These are phyloP conservation scores for Xenoacremonium recifei DNA, from an alignment of 2,329 filamentous ascomycete species.

Conservation along the genomic window DNA sequence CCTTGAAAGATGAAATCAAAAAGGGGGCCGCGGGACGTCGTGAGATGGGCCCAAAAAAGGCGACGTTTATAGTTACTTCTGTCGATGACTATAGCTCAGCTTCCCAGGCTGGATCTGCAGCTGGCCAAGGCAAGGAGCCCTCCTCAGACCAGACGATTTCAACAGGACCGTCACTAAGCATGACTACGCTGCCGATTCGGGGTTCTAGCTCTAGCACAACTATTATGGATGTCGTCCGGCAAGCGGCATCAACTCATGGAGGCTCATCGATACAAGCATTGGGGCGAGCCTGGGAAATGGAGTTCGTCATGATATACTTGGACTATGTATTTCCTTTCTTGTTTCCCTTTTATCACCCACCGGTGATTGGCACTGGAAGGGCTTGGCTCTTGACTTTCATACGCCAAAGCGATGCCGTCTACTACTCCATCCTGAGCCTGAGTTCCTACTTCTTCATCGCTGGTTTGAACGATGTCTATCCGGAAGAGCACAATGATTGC, in stretches of 20 bases:
- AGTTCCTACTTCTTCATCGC: slow-evolving; percentile 48
- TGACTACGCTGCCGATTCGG: too few relatives aligned
- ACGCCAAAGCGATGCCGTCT: slow-evolving; percentile 46
- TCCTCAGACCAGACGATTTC: too few relatives aligned
- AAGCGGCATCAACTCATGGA: too few relatives aligned
- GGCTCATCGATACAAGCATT: too few relatives aligned
- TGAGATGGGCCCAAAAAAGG: too few relatives aligned
- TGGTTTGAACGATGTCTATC: slow-evolving; percentile 23
- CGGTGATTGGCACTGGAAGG: slow-evolving; percentile 45
- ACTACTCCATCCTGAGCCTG: slow-evolving; percentile 48
- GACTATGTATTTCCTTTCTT: slow-evolving; percentile 48
- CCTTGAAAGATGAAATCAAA: slow-evolving; percentile 23
- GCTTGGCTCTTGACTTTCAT: slow-evolving; percentile 53
- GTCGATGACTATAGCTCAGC: not conserved
- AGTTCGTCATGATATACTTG: slow-evolving; percentile 22
- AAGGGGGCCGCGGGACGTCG: slow-evolving; percentile 18
- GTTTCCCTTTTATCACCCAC: slow-evolving; percentile 54
- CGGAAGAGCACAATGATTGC: not conserved
- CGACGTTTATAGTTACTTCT: too few relatives aligned
- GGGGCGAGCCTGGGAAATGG: slow-evolving; percentile 8
- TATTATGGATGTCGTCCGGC: too few relatives aligned
- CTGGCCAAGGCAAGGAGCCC: too few relatives aligned
- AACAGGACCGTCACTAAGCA: too few relatives aligned
- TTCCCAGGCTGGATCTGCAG: too few relatives aligned
- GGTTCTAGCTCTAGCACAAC: too few relatives aligned